Conservation (phyloP, 129 eudicot species). For the Oenanthe sinensis region DNA sequence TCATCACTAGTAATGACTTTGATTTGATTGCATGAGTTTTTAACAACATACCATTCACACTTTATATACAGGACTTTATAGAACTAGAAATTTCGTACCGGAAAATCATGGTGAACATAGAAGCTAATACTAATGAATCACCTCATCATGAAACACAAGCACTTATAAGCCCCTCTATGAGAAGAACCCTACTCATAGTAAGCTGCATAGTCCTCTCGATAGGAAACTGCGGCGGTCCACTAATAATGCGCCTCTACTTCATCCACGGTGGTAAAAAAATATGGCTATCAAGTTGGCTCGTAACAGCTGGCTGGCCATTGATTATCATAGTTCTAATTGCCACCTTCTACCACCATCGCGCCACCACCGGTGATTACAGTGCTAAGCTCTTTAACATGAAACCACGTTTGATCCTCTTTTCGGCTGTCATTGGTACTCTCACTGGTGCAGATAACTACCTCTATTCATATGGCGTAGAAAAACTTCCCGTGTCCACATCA, state of each 20-base stretch:
- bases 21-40: too few relatives aligned
- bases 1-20: too few relatives aligned
- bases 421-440: conserved; percentile 20
- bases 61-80: too few relatives aligned
- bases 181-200: background rate
- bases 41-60: too few relatives aligned
- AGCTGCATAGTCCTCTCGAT: background rate
- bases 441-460: conserved; percentile 27
- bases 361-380: background rate
- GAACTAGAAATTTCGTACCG: too few relatives aligned
- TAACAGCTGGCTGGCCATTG: conserved; percentile 20
- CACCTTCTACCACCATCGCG: conserved; percentile 21
- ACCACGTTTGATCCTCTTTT: conserved; percentile 14
- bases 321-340: background rate
- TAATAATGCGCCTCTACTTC: background rate
- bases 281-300: conserved; percentile 32
- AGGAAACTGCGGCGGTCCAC: background rate
- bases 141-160: background rate
- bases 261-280: conserved; percentile 6
- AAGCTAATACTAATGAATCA: background rate
- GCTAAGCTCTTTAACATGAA: conserved; percentile 17
- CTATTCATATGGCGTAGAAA: conserved; percentile 22
- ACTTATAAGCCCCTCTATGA: background rate
- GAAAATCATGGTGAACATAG: background rate
- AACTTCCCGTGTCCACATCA: conserved; percentile 30